A percentile compares a stretch with the other conserved stretches of the same genome.
Conservation (phyloP, 108 stramenopile species). For the Conticribra weissflogii region DNA sequence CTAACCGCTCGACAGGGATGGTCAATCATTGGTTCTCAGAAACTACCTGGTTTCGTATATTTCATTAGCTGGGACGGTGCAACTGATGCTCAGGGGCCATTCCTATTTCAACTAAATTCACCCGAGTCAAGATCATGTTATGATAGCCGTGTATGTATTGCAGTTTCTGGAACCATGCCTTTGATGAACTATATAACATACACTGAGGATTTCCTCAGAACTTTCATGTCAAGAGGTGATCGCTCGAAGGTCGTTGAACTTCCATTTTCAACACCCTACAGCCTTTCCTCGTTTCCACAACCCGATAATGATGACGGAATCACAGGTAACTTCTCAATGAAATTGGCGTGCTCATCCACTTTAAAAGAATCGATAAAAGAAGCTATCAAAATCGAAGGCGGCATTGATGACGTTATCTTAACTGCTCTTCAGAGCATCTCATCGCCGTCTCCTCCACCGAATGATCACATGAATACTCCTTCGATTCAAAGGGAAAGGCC, state of each 20-base stretch:
- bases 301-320: constrained; percentile 19
- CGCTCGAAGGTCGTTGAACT: not conserved
- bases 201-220: constrained; percentile 8
- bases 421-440: constrained; percentile 69
- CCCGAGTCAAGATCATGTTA: not conserved
- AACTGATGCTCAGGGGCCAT: constrained; percentile 52
- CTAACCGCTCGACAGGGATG: constrained; percentile 55
- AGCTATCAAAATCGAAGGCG: constrained; percentile 36
- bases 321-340: not conserved
- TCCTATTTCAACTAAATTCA: constrained; percentile 41
- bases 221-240: not conserved
- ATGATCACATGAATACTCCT: constrained; percentile 5
- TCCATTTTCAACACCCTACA: constrained; percentile 8
- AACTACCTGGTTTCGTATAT: constrained; percentile 23
- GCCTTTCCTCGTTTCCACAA: constrained; percentile 13
- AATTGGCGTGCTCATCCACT: constrained; percentile 15
- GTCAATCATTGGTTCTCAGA: constrained; percentile 55
- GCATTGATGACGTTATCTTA: constrained; percentile 50
- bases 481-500: not conserved
- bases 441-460: not conserved
- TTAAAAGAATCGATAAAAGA: constrained; percentile 37
- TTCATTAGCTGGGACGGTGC: constrained; percentile 88
- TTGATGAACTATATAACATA: constrained; percentile 22
- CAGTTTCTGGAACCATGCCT: constrained; percentile 30
- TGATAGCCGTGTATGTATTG: not conserved